These are phyloP conservation scores for Xylaria palmicola DNA, from an alignment of 495 filamentous ascomycete genomes.

Conservation along the genomic window DNA sequence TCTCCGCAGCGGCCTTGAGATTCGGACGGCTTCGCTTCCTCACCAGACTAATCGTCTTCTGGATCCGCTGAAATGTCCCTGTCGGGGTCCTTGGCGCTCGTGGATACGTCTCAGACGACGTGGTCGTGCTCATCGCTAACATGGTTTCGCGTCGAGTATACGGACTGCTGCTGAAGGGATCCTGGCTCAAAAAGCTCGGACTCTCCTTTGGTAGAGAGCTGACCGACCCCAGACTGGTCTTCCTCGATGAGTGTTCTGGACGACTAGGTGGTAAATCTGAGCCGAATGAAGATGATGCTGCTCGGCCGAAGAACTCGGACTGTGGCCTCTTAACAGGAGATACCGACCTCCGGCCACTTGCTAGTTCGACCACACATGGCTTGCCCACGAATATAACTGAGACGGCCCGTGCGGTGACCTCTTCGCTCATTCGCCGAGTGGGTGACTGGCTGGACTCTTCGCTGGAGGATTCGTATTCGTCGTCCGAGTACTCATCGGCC, in stretches of 20 bases:
- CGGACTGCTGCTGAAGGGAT: constrained; percentile 38
- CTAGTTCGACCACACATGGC: constrained; percentile 47
- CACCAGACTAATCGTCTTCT: constrained; percentile 45
- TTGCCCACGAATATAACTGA: constrained; percentile 49
- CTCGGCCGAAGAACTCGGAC: constrained; percentile 24
- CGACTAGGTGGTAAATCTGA: constrained; percentile 11
- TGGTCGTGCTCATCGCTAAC: constrained; percentile 8
- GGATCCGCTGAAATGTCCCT: constrained; percentile 40
- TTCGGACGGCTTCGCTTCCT: constrained; percentile 47
- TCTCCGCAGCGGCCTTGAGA: constrained; percentile 27
- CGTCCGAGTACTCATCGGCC: constrained; percentile 51
- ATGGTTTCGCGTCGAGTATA: constrained; percentile 24
- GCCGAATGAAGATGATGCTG: constrained; percentile 32
- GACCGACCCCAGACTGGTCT: constrained; percentile 34
- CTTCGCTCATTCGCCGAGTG: constrained; percentile 38
- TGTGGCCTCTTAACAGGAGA: constrained; percentile 34
- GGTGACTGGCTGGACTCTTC: constrained; percentile 37
- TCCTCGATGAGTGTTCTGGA: constrained; percentile 22
- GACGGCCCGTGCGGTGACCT: constrained; percentile 49
- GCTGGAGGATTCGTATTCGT: constrained; percentile 45
- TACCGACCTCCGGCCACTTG: constrained; percentile 35
- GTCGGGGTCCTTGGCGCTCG: constrained; percentile 40
- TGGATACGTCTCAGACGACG: constrained; percentile 18
- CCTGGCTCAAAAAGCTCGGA: constrained; percentile 46
- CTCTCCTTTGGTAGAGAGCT: constrained; percentile 37